Evolutionary conservation across 805 yeast species (phyloP).

Genomic region (Starmerella asiatica): DNA sequence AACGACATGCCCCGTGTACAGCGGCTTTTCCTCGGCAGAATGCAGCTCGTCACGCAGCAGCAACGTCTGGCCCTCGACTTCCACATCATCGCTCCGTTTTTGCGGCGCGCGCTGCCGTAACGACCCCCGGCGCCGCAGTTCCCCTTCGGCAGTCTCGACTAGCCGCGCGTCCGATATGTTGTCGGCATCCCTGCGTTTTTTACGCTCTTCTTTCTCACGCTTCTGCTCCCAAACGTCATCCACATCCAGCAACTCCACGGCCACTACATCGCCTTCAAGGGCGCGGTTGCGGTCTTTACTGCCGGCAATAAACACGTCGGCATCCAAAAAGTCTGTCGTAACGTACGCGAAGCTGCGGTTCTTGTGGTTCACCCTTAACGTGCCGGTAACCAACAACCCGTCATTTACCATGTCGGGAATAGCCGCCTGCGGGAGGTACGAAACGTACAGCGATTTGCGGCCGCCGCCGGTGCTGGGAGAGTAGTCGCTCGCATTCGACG

Average conservation of each 20-base stretch:
- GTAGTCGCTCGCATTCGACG: constrained; percentile 15
- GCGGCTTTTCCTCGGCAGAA: constrained; percentile 79
- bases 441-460: constrained; percentile 70
- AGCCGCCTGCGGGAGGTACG: constrained; percentile 86
- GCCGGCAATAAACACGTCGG: constrained; percentile 95
- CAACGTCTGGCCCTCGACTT: constrained; percentile 93
- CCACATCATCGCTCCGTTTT: constrained; percentile 96
- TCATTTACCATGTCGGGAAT: constrained; percentile 80
- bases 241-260: constrained; percentile 83
- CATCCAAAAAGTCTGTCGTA: constrained; percentile 87
- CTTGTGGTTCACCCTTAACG: constrained; percentile 84
- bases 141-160: constrained; percentile 20
- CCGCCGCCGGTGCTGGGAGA: constrained; percentile 2
- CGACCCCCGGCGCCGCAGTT: constrained; percentile 68
- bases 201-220: constrained; percentile 93
- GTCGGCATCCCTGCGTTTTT: constrained; percentile 57
- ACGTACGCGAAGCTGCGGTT: constrained; percentile 97
- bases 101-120: constrained; percentile 90
- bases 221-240: constrained; percentile 97
- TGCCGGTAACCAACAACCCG: constrained; percentile 86
- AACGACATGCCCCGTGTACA: constrained; percentile 96
- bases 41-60: constrained; percentile 64
- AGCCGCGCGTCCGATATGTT: constrained; percentile 7
- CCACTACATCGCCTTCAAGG: constrained; percentile 89
- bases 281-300: constrained; percentile 97